A percentile compares a stretch with the other conserved stretches of the same genome.
phyloP scores from a whole-genome alignment of 2,329 filamentous ascomycete genomes.

The Fusarium sp. region DNA sequence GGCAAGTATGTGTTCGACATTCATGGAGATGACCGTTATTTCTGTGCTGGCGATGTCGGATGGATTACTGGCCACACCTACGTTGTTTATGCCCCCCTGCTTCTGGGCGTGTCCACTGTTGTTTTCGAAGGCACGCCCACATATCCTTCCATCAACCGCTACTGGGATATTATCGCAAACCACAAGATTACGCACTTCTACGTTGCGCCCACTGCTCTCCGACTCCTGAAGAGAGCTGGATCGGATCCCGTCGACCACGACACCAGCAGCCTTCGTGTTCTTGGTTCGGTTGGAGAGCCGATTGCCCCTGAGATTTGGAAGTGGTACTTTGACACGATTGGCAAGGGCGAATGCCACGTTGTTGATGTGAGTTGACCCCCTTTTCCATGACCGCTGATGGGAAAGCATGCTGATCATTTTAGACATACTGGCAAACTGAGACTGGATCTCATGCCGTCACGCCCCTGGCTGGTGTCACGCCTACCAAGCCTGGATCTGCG shows the following conservation, averaged over 20 bases:
- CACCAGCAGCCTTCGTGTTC: constrained; percentile 84
- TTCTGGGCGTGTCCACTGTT: constrained; percentile 88
- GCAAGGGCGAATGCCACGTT: constrained; percentile 88
- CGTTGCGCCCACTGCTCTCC: constrained; percentile 89
- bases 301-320: constrained; percentile 99
- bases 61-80: constrained; percentile 99
- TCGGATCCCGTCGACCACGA: constrained; percentile 79
- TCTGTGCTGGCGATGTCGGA: constrained; percentile 94
- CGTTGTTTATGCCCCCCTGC: constrained; percentile 89
- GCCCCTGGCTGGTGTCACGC: constrained; percentile 87
- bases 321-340: constrained; percentile 94
- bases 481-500: constrained; percentile 92
- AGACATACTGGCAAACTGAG: constrained; percentile 99
- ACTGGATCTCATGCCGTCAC: constrained; percentile 94
- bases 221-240: constrained; percentile 89
- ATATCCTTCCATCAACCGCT: constrained; percentile 92
- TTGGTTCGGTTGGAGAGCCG: constrained; percentile 92
- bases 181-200: constrained; percentile 95
- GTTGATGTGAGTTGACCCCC: constrained; percentile 77
- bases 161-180: constrained; percentile 95
- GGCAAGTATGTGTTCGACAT: constrained; percentile 98
- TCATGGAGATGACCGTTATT: constrained; percentile 87
- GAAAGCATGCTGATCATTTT: too few relatives aligned
- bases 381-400: background rate
- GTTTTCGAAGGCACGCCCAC: constrained; percentile 96